Conservation (phyloP, 495 filamentous ascomycete species). For the Sordaria brevicollis region DNA sequence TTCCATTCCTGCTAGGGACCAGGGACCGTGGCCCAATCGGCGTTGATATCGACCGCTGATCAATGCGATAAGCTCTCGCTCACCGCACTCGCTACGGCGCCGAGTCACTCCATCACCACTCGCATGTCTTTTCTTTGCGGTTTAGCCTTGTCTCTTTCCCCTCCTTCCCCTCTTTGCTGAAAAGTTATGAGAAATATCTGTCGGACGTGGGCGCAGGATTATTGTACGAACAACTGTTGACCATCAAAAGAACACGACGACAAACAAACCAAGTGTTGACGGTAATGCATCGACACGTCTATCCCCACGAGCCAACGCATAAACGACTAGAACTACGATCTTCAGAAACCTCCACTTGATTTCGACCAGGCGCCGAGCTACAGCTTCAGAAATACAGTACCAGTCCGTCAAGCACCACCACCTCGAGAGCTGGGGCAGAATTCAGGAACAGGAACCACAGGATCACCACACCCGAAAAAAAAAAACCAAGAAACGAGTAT, state of each 20-base stretch:
- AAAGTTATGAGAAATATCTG: background rate
- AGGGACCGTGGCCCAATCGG: too few species aligned
- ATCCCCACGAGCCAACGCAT: background rate
- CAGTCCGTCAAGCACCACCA: background rate
- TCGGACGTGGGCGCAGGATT: background rate
- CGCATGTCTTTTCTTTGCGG: background rate
- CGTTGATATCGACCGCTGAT: too few species aligned
- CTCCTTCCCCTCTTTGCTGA: background rate
- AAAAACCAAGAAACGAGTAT: background rate
- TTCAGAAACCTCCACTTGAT: background rate
- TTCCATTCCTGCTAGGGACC: background rate
- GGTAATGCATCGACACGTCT: background rate
- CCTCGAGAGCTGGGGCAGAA: background rate
- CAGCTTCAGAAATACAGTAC: background rate
- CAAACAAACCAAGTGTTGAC: background rate
- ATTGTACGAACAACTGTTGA: background rate
- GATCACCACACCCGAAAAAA: background rate
- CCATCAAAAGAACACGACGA: background rate
- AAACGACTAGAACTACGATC: background rate
- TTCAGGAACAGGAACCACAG: background rate
- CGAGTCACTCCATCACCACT: background rate
- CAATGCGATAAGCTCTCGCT: too few species aligned
- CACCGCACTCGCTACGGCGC: background rate
- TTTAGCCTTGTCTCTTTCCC: background rate
- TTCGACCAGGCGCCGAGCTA: background rate